Conservation (phyloP, 1,139 yeast genomes). For the Hyphopichia buzzinii region DNA sequence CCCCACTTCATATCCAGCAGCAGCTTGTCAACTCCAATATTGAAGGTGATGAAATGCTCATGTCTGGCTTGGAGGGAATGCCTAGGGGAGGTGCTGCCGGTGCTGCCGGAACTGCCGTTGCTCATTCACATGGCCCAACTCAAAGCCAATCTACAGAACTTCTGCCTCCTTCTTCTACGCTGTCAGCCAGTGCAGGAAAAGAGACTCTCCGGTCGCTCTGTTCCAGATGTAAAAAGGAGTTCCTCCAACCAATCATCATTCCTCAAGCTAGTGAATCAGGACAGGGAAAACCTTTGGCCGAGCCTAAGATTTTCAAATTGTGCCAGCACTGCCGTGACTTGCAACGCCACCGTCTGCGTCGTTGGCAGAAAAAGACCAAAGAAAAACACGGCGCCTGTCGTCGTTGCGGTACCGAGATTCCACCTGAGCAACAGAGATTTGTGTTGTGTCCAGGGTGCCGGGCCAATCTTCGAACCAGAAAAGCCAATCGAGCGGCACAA, state of each 20-base stretch:
- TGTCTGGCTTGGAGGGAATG: neutral
- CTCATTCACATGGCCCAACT: neutral
- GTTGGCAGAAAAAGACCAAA: constrained; percentile 65
- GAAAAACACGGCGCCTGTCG: constrained; percentile 62
- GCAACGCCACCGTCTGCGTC: constrained; percentile 58
- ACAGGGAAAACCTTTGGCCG: constrained; percentile 26
- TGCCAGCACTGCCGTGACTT: constrained; percentile 65
- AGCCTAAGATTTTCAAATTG: constrained; percentile 52
- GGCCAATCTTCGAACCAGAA: constrained; percentile 50
- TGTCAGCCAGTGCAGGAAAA: neutral
- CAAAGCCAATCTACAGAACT: neutral
- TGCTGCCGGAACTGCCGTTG: neutral
- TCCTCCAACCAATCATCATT: constrained; percentile 44
- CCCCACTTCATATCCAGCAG: constrained; percentile 47
- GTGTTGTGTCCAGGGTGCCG: constrained; percentile 64
- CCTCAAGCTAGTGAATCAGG: constrained; percentile 25
- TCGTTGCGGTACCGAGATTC: constrained; percentile 58
- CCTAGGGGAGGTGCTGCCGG: neutral
- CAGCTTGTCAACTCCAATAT: constrained; percentile 25
- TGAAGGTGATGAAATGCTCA: constrained; percentile 8
- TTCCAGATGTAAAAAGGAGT: constrained; percentile 59
- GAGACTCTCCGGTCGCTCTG: constrained; percentile 27
- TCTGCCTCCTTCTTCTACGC: neutral
- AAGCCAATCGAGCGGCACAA: constrained; percentile 57
- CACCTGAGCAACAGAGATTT: constrained; percentile 47